Evolutionary conservation across 441 rosid species (phyloP).

Genomic region (Hura crepitans): DNA sequence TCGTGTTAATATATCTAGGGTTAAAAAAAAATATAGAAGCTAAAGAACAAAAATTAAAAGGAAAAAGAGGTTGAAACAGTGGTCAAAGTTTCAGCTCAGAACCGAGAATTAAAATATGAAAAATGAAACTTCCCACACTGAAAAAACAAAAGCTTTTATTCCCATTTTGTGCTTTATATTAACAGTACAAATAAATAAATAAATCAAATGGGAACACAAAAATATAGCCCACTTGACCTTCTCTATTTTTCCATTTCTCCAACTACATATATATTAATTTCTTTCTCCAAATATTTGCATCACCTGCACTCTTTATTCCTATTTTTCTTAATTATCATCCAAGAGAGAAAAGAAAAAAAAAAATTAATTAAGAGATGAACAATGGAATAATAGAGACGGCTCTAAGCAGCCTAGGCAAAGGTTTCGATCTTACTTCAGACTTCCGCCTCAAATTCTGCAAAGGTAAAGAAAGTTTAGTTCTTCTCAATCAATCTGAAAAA

Average conservation of each 20-base stretch:
- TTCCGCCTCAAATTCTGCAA: slow-evolving; percentile 73
- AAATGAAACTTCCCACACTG: neutral
- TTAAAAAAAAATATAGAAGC: too few species aligned
- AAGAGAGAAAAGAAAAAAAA: neutral
- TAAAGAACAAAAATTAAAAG: too few species aligned
- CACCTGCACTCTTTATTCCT: neutral
- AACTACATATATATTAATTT: neutral
- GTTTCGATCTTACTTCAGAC: slow-evolving; percentile 78
- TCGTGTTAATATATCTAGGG: too few species aligned
- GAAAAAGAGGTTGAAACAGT: too few species aligned
- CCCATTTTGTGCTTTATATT: neutral
- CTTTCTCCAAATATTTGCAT: neutral
- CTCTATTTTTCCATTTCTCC: neutral
- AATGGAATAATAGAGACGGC: slow-evolving; percentile 43
- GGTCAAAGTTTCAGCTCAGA: neutral
- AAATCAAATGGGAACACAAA: neutral
- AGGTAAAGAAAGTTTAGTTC: slow-evolving; percentile 56
- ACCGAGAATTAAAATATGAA: neutral
- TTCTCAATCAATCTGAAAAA: slow-evolving; percentile 47
- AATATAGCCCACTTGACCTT: neutral
- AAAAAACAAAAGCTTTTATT: too few species aligned
- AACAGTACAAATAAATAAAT: neutral
- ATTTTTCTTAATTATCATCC: neutral
- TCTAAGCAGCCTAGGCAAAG: slow-evolving; percentile 68
- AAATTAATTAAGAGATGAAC: slow-evolving; percentile 26